Evolutionary conservation across 2,329 filamentous ascomycete genomes (phyloP), one percentile per base, ranked within the genome.

Genomic region (Alternaria panax): DNA sequence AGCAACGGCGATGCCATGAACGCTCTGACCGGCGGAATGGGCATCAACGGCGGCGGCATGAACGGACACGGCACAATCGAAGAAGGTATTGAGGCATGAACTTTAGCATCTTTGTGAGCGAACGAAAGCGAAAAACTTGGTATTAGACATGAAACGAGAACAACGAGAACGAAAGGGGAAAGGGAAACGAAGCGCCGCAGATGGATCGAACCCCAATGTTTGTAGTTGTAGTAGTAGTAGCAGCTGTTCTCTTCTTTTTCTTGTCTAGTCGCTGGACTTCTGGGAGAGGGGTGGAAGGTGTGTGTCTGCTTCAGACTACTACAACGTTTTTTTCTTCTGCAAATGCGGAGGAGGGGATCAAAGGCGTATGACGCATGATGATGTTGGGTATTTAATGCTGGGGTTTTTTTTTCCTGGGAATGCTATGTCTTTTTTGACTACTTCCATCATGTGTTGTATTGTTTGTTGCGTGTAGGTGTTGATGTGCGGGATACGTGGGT

Each of bases 1-100:
- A 74, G 62, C 11, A 62, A 62, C 47, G 56, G 36, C 16, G 67
- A 72, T 22, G 71, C 68, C 22, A 65, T 74, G 51, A 68, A 71
- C 46, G 56, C 56, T 5, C 20, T 59, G 22, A 59, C 56, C 28
- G 56, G 56, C 36, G 56, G 56, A 25, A 50, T 55, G 56, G 68
- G 69, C 8, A 54, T 58, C 51, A 67, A 62, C 42, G 59, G 59
- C 16, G 34, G 51, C 32, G 62, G 59, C 28, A 62, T 60, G 57
- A 64, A 64, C 24, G 64, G 62, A 46, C 62, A 67, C 30, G 62
- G 53, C 14, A 66, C 65, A 18, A 67, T 67, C 48, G 63, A 67
- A 42, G 65, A 67, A 30, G 65, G 62, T 48, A 59, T 67, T 50
- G 65, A 65, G 38, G 60, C 63, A 57, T 66, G 57, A 57, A 60